Base-by-base conservation (phyloP, 2,329 filamentous ascomycete genomes). In the Fusarium brevicatenulatum region DNA sequence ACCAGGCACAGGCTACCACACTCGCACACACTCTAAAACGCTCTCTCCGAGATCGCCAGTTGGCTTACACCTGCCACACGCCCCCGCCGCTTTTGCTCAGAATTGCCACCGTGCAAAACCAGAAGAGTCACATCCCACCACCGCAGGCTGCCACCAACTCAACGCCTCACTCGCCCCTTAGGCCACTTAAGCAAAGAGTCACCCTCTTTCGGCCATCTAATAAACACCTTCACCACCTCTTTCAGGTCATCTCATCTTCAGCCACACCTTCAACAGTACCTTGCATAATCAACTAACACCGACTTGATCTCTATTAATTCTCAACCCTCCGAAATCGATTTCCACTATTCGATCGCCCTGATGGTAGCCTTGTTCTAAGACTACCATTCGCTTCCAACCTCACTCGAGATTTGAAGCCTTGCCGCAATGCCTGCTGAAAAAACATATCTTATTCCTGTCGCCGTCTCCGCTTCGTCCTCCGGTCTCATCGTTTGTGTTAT, bases 381-480 rank as follows among this genome's bases (percentile, higher is more conserved):
- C 79, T 76, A 74, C 78, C 78, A 75, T 59, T 69, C 63, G 72
- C 66, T 72, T 73, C 70, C 54, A 66, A 76, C 72, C 68, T 77
- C 75, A 67, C 40, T 59, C 71, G 72, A 76, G 64, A 63, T 66
- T 75, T 63, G 76, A 78, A 82, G 80, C 78, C 80, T 80, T 81
- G 73, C 77, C 81, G 89, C 84, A 78, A 91, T 91, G 89, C 85
- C 84, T 87, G 80, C 89, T 89, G 86, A 83, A 85, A 84, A 81
- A 82, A 81, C 80, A 77, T 78, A 77, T 78, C 76, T 80, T 80
- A 84, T 83, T 84, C 86, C 89, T 91, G 89, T 91, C 88, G 89
- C 86, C 87, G 84, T 88, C 88, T 87, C 85, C 82, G 87, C 85
- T 83, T 85, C 83, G 88, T 89, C 86, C 80, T 85, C 88, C 88